Evolutionary conservation across 2,329 filamentous ascomycete genomes (phyloP), one percentile per base, ranked within the genome.

Genomic region (Stylonectria norvegica): DNA sequence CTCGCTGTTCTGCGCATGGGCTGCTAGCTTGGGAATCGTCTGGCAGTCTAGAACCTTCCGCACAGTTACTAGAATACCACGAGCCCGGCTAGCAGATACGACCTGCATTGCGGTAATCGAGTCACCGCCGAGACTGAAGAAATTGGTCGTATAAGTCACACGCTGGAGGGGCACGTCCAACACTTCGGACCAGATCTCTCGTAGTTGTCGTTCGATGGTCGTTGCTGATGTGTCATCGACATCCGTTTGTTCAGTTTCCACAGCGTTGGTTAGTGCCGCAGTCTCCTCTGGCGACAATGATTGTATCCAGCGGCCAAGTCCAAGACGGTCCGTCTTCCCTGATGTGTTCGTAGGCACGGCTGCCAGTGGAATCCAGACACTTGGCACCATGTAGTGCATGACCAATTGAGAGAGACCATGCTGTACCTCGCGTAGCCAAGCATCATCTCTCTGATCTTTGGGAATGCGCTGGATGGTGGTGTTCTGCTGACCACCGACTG

Each of bases 81-180:
- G 10, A n/a, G 14, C 12, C 10, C 63, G 55, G 4, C 65, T 63
- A 32, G 56, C 53, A 3, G 65, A 58, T 1, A 69, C 65, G 1
- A 71, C 52, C 34, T 59, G 63, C 67, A 73, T 71, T 0, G 69
- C 68, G 5, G 59, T 57, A 9, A 72, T 57, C 0, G 70, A 73
- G 53, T 73, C 69, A 5, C 70, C 68, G 0, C 68, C 68, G 1
- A 70, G 57, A 0, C 12, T 49, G 34, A 25, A 16, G 29, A 39
- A 39, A 32, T 38, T 25, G 5, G 7, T 8, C 7, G 14, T 6
- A 7, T 17, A 32, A 9, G 14, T 32, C 5, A 32, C 30, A 8
- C 7, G 5, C 7, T 32, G 11, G 8, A 19, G 30, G 14, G 30
- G 30, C 30, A 32, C 16, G 17, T 19, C 16, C 5, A 32, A 16